A percentile compares a stretch with the other conserved stretches of the same genome.
phyloP scores from a whole-genome alignment of 2,329 filamentous ascomycete genomes.

The Capronia epimyces region DNA sequence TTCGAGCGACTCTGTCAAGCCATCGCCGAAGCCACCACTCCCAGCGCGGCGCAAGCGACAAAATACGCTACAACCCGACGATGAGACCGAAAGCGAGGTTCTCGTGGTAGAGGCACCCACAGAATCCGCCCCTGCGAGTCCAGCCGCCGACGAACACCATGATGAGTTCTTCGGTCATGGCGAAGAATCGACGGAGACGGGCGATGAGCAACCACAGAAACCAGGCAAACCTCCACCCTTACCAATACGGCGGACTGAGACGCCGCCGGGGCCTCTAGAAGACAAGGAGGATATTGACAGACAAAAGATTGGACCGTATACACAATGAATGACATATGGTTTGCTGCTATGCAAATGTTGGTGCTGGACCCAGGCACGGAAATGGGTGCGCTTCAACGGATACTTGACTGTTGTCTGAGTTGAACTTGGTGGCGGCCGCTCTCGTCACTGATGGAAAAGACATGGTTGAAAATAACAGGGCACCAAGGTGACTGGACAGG shows the following conservation, averaged over 20 bases:
- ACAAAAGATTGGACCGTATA: constrained; percentile 20
- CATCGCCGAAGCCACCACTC: constrained; percentile 34
- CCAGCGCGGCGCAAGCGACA: constrained; percentile 45
- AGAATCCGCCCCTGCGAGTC: constrained; percentile 57
- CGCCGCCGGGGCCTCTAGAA: neutral
- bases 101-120: constrained; percentile 61
- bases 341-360: neutral
- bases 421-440: too few species aligned
- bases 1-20: constrained; percentile 25
- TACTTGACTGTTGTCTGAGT: too few species aligned
- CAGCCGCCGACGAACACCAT: constrained; percentile 35
- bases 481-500: too few species aligned
- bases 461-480: too few species aligned
- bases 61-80: constrained; percentile 29
- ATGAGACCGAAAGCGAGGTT: constrained; percentile 45
- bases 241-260: constrained; percentile 5
- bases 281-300: constrained; percentile 11
- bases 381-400: too few species aligned
- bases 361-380: neutral
- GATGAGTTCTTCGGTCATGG: constrained; percentile 29
- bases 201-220: neutral
- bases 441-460: too few species aligned
- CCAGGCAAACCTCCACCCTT: neutral
- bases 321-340: neutral
- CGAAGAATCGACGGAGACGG: constrained; percentile 6